phyloP scores from a whole-genome alignment of 202 grass and related monocot species.

The Sporobolus alterniflorus region DNA sequence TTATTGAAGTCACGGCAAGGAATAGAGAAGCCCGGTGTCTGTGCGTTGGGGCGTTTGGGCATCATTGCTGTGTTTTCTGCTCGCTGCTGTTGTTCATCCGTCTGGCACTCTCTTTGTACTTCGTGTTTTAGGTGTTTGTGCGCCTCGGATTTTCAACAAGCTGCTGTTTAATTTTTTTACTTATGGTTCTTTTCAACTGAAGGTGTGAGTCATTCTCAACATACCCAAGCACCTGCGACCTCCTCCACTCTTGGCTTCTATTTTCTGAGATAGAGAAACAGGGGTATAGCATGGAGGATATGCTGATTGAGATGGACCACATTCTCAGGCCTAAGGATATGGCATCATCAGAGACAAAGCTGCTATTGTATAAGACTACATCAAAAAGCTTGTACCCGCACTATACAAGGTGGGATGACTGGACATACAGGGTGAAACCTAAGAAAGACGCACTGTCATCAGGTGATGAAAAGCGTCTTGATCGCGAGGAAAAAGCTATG shows the following conservation, averaged over 20 bases:
- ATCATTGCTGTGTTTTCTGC: too few species aligned
- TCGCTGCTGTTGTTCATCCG: too few species aligned
- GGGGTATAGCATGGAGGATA: conserved; percentile 69
- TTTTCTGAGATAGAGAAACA: conserved; percentile 63
- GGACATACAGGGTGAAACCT: conserved; percentile 60
- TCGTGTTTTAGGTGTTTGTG: too few species aligned
- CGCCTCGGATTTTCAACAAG: neutral
- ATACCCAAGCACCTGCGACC: conserved; percentile 68
- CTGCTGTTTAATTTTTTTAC: neutral
- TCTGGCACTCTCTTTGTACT: too few species aligned
- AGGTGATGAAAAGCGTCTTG: conserved; percentile 55
- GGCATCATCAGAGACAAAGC: conserved; percentile 68
- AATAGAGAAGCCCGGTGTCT: too few species aligned
- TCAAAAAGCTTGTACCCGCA: conserved; percentile 54
- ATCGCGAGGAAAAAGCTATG: conserved; percentile 75
- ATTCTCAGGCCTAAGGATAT: conserved; percentile 63
- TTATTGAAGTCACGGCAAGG: too few species aligned
- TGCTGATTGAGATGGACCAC: conserved; percentile 84
- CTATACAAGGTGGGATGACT: conserved; percentile 76
- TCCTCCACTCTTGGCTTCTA: conserved; percentile 60
- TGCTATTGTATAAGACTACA: conserved; percentile 47
- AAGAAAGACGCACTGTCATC: conserved; percentile 56
- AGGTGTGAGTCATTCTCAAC: conserved; percentile 82
- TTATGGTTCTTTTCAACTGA: conserved; percentile 31
- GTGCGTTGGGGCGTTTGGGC: too few species aligned